Percentiles rank a stretch among this genome's conserved stretches.
These are phyloP conservation scores for Solanum sejunctum DNA, from an alignment of 257 asterid genomes.

Conservation along the genomic window DNA sequence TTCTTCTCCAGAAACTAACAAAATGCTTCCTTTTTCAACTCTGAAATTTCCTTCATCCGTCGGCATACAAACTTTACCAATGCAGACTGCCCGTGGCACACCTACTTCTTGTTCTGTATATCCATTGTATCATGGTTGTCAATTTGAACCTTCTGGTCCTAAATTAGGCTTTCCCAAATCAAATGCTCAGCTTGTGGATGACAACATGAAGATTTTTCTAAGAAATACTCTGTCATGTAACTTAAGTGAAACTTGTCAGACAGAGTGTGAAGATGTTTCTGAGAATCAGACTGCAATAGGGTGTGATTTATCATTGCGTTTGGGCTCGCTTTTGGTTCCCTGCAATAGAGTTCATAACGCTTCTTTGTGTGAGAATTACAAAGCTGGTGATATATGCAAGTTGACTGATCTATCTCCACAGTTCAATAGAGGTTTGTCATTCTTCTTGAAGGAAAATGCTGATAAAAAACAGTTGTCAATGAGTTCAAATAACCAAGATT, in stretches of 20 bases:
- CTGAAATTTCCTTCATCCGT: constrained; percentile 9
- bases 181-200: constrained; percentile 9
- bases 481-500: constrained; percentile 7
- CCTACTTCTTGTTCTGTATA: constrained; percentile 42
- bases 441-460: constrained; percentile 4
- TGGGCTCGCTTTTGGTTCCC: constrained; percentile 48
- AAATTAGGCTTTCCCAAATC: constrained; percentile 6
- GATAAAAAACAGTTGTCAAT: neutral
- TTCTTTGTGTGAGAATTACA: constrained; percentile 11
- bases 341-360: constrained; percentile 6
- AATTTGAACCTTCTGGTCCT: constrained; percentile 11
- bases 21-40: constrained; percentile 9
- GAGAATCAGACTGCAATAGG: constrained; percentile 20
- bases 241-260: constrained; percentile 1
- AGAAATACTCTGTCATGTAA: constrained; percentile 1
- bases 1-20: neutral
- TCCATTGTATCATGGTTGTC: constrained; percentile 44
- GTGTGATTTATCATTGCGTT: constrained; percentile 73
- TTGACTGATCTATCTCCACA: constrained; percentile 10
- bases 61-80: constrained; percentile 6
- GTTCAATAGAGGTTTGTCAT: constrained; percentile 8
- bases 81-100: constrained; percentile 3
- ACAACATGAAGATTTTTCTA: constrained; percentile 7
- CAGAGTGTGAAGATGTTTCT: constrained; percentile 4
- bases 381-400: constrained; percentile 9